Base-by-base conservation (phyloP, 2,329 filamentous ascomycete genomes). In the Claviceps sorghi region DNA sequence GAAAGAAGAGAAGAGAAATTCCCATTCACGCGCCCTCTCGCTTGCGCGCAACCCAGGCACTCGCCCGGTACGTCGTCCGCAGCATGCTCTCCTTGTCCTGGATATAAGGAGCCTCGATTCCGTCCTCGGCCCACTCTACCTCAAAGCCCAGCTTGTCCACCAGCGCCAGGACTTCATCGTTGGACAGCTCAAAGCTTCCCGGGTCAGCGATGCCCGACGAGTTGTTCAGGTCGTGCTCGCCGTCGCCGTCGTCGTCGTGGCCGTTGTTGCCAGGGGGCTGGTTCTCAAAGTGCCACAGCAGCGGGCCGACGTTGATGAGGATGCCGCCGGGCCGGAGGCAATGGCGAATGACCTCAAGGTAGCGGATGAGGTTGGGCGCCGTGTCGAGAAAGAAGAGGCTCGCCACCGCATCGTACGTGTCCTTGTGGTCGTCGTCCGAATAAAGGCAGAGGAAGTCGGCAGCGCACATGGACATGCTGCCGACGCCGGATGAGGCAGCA, bases 301-400 rank as follows among this genome's bases (percentile, higher is more conserved):
- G 69, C 0, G 93, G 93, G 0, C 93, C 93, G 26, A 95, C 72
- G 62, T 98, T 98, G 62, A 95, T 78, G 73, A 95, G 86, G 4
- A 95, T 61, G 0, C 93, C 93, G 29, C 85, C 86, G 0, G 80
- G 74, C 58, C 78, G 81, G 49, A 98, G 76, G 61, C 90, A 94
- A 62, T 86, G 79, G 43, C 71, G 72, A 52, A 97, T 86, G 1
- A 89, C 83, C 63, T 95, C 83, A 36, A 98, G 79, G 64, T 98
- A 98, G 2, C 85, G 80, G 51, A 97, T 84, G 34, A 96, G 66
- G 64, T 98, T 97, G 1, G 91, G 90, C 2, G 93, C 93, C 1
- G 93, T 98, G 65, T 98, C 94, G 53, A 98, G 84, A 71, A 98
- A 98, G 71, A 97, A 98, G 11, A 95, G 86, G 2, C 86, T 88